Evolutionary conservation across 108 stramenopile genomes (phyloP).

Genomic region (Skeletonema menzelii): DNA sequence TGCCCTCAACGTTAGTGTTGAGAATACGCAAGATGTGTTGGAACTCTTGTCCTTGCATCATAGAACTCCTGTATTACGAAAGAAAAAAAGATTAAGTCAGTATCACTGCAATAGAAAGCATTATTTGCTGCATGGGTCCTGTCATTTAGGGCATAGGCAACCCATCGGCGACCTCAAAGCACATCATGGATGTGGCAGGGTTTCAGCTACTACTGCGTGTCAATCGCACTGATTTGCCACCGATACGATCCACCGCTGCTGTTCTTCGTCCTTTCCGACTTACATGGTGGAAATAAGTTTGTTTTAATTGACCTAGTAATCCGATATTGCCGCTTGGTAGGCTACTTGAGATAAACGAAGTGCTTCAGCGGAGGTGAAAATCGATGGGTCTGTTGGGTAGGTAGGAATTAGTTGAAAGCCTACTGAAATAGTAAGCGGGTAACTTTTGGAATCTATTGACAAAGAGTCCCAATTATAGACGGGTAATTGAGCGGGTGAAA

Average conservation of each 20-base stretch:
- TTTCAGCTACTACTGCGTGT: neutral
- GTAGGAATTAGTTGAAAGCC: neutral
- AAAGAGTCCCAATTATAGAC: neutral
- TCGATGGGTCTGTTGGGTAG: neutral
- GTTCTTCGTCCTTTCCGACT: neutral
- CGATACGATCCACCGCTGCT: neutral
- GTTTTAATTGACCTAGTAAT: slow-evolving; percentile 36
- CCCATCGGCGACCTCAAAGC: neutral
- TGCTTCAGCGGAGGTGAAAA: neutral
- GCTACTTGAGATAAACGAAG: neutral
- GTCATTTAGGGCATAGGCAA: neutral
- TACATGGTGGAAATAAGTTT: slow-evolving; percentile 38
- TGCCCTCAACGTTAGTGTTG: slow-evolving; percentile 99
- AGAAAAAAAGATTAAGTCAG: neutral
- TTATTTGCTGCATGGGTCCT: neutral
- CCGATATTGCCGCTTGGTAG: slow-evolving; percentile 4
- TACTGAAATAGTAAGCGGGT: neutral
- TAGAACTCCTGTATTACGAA: slow-evolving; percentile 49
- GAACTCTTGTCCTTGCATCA: slow-evolving; percentile 97
- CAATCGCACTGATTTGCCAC: neutral
- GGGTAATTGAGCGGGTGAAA: neutral
- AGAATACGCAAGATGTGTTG: slow-evolving; percentile 99
- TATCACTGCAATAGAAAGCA: neutral
- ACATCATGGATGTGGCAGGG: neutral
- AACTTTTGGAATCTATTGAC: neutral